Percentiles rank a stretch among this genome's conserved stretches.
phyloP scores from a whole-genome alignment of 1,139 yeast species.

The Lodderomyces theae region DNA sequence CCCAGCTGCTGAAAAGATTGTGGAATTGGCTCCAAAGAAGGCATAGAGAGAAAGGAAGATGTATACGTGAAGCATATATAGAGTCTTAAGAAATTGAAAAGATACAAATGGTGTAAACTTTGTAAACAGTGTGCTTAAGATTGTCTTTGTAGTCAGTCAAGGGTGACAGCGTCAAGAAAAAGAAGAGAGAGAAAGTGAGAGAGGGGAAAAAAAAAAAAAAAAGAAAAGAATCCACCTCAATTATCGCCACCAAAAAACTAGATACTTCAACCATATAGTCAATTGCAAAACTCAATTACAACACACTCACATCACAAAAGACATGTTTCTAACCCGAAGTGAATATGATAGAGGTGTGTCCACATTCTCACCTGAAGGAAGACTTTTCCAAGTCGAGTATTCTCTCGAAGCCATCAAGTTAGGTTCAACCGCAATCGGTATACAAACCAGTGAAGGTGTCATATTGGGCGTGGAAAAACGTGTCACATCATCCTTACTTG shows the following conservation, averaged over 20 bases:
- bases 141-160: too few species aligned
- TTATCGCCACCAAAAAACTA: conserved; percentile 13
- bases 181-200: neutral
- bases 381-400: conserved; percentile 97
- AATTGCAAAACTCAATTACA: neutral
- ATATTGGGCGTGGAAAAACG: conserved; percentile 95
- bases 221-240: neutral
- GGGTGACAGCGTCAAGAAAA: too few species aligned
- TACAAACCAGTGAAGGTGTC: conserved; percentile 95
- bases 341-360: conserved; percentile 99
- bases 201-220: neutral
- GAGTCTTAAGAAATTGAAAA: too few species aligned
- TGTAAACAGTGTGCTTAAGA: neutral
- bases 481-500: conserved; percentile 88
- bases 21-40: conserved; percentile 54
- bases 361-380: conserved; percentile 98
- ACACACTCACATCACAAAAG: neutral
- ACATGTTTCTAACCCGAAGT: conserved; percentile 95
- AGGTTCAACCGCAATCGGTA: conserved; percentile 98
- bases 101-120: neutral
- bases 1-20: conserved; percentile 96
- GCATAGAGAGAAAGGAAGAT: conserved; percentile 9
- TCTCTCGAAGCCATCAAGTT: conserved; percentile 95
- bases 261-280: conserved; percentile 1
- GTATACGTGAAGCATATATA: neutral